These are phyloP conservation scores for Aspergillus avenaceus DNA, from an alignment of 495 filamentous ascomycete species.

Conservation along the genomic window DNA sequence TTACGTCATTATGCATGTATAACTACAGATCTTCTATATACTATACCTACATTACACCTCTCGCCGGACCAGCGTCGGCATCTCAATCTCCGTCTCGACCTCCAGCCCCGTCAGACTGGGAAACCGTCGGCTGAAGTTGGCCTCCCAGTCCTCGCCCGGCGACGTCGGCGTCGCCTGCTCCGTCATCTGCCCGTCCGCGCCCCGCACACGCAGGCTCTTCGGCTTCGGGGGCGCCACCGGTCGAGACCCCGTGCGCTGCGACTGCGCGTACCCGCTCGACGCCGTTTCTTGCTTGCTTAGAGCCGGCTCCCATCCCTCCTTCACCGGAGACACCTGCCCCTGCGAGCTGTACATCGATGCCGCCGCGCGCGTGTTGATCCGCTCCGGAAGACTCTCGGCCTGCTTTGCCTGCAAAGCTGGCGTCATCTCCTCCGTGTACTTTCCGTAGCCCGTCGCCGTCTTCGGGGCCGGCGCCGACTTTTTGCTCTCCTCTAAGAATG, in stretches of 20 bases:
- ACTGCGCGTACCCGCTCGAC: slow-evolving; percentile 20
- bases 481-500: slow-evolving; percentile 74
- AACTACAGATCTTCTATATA: no score
- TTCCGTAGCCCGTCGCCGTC: slow-evolving; percentile 86
- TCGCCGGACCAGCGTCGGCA: slow-evolving; percentile 38
- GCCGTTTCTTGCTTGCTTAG: slow-evolving; percentile 17
- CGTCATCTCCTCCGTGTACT: slow-evolving; percentile 58
- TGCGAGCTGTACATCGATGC: neutral
- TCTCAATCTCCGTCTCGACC: slow-evolving; percentile 65
- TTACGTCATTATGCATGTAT: no score
- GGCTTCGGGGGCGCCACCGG: slow-evolving; percentile 60
- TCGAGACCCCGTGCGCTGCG: slow-evolving; percentile 25
- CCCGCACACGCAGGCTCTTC: slow-evolving; percentile 45
- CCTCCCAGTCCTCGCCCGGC: slow-evolving; percentile 60
- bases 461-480: slow-evolving; percentile 55
- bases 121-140: slow-evolving; percentile 75
- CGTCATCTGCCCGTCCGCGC: slow-evolving; percentile 4
- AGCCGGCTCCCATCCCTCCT: slow-evolving; percentile 12
- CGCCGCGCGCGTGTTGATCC: slow-evolving; percentile 9
- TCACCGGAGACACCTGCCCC: slow-evolving; percentile 6
- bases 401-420: slow-evolving; percentile 42
- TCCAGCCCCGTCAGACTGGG: slow-evolving; percentile 77
- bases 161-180: slow-evolving; percentile 21
- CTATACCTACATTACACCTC: slow-evolving; percentile 38
- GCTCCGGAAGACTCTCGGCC: slow-evolving; percentile 12